Conservation (phyloP, 176 grass and related monocot species). For the Aegilops speltoides region DNA sequence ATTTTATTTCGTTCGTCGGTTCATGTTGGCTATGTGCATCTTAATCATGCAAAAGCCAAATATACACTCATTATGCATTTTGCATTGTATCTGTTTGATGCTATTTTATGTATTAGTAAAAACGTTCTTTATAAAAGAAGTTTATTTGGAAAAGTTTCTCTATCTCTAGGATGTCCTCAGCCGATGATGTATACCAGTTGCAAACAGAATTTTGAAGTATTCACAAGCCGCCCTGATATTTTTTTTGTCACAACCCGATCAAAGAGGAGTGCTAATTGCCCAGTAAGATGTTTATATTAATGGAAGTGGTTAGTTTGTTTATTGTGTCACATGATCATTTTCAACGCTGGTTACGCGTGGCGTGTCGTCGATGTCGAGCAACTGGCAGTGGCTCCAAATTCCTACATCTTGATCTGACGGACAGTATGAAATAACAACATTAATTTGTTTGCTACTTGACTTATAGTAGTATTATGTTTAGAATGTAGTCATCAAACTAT, state of each 20-base stretch:
- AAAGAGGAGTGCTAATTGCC: background rate
- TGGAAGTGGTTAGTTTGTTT: background rate
- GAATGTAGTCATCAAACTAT: background rate
- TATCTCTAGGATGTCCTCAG: no score
- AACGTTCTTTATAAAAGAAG: no score
- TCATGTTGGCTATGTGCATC: no score
- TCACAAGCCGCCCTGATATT: background rate
- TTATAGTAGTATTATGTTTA: background rate
- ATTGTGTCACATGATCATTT: background rate
- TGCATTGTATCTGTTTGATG: no score
- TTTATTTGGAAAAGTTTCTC: background rate
- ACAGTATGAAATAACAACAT: background rate
- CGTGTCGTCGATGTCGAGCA: background rate
- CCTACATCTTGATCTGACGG: background rate
- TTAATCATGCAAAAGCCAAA: no score
- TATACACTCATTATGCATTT: no score
- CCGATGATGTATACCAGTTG: background rate
- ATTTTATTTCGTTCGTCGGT: no score
- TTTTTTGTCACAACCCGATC: background rate
- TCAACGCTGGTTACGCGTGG: conserved; percentile 8
- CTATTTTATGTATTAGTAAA: no score
- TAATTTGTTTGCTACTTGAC: background rate
- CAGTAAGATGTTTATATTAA: background rate
- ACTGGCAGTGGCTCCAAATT: background rate
- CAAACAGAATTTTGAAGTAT: background rate